phyloP scores from a whole-genome alignment of 768 basidiomycete genomes.

The Pisolithus albus region DNA sequence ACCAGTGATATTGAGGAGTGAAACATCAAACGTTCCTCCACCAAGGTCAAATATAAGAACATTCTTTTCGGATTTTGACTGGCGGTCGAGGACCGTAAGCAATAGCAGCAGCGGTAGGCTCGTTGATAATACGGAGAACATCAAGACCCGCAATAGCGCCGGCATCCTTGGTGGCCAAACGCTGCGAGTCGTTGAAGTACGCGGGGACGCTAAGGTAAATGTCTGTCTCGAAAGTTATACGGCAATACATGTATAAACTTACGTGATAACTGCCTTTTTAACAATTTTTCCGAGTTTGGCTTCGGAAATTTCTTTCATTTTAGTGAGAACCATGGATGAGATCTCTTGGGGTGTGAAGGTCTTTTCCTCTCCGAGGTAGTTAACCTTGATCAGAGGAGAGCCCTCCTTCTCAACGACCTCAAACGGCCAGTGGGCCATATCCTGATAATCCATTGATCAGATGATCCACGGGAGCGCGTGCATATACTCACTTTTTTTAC shows the following conservation, averaged over 20 bases:
- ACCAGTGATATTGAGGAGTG: conserved; percentile 93
- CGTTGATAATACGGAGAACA: conserved; percentile 99
- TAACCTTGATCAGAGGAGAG: conserved; percentile 92
- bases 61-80: conserved; percentile 92
- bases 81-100: conserved; percentile 97
- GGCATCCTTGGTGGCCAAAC: conserved; percentile 98
- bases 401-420: conserved; percentile 95
- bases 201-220: conserved; percentile 69
- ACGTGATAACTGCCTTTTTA: conserved; percentile 99
- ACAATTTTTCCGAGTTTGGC: conserved; percentile 98
- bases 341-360: conserved; percentile 98
- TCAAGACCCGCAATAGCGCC: conserved; percentile 97
- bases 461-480: not conserved
- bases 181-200: conserved; percentile 99
- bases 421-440: conserved; percentile 97
- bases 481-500: conserved; percentile 64
- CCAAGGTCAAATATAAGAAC: conserved; percentile 99
- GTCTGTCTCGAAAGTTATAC: no score
- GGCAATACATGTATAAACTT: conserved; percentile 27
- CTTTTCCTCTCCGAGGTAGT: conserved; percentile 92
- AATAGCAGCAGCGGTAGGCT: conserved; percentile 98
- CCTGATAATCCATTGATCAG: conserved; percentile 39
- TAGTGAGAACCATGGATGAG: conserved; percentile 98
- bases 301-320: conserved; percentile 99
- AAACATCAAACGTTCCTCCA: conserved; percentile 99